Percentiles rank a stretch among this genome's conserved stretches.
Evolutionary conservation across 768 basidiomycete genomes (phyloP).

Genomic region (Bullera alba): DNA sequence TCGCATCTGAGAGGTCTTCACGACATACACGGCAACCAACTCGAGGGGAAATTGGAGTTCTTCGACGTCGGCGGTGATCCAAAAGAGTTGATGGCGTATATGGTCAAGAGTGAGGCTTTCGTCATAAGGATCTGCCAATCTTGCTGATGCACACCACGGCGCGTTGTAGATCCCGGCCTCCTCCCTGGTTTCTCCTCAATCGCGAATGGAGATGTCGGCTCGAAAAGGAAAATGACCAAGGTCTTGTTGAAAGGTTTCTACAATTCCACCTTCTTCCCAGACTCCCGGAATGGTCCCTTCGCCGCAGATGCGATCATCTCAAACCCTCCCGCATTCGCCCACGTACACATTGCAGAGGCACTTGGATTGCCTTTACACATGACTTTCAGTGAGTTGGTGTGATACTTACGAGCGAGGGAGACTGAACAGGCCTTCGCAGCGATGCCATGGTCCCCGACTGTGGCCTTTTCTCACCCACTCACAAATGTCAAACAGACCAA

Average conservation of each 20-base stretch:
- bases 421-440: conserved; percentile 44
- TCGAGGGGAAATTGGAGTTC: conserved; percentile 49
- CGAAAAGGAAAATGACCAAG: conserved; percentile 55
- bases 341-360: conserved; percentile 24
- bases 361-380: conserved; percentile 23
- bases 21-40: conserved; percentile 26
- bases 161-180: conserved; percentile 56
- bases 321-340: conserved; percentile 23
- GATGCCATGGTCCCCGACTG: conserved; percentile 59
- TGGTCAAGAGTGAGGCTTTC: conserved; percentile 56
- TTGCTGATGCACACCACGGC: not conserved
- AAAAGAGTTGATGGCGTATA: conserved; percentile 59
- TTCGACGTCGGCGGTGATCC: conserved; percentile 58
- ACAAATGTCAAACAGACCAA: conserved; percentile 55
- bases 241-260: conserved; percentile 42
- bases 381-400: conserved; percentile 47
- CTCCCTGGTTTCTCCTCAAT: conserved; percentile 56
- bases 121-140: not conserved
- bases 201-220: conserved; percentile 55
- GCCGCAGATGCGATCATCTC: conserved; percentile 23
- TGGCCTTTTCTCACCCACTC: conserved; percentile 56
- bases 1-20: conserved; percentile 26
- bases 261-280: conserved; percentile 19
- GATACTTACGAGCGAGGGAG: conserved; percentile 40
- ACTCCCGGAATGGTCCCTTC: conserved; percentile 15